Evolutionary conservation across 139 green algal genomes (phyloP).

Genomic region (Closterium sp.): DNA sequence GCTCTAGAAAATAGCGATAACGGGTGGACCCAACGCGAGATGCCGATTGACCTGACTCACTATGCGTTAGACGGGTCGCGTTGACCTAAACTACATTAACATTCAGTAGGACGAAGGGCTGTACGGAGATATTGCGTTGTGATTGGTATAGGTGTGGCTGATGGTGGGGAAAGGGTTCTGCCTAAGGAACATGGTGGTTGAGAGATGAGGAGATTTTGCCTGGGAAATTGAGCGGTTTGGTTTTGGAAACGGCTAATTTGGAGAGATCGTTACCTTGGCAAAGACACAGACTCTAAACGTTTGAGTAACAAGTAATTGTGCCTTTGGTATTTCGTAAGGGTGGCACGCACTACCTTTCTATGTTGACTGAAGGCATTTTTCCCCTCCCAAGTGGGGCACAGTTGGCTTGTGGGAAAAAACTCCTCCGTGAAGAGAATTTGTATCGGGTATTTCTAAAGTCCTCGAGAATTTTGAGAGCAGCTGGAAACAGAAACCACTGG

Average conservation of each 20-base stretch:
- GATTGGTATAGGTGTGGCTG: not conserved
- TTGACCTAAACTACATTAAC: not conserved
- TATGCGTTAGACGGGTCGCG: not conserved
- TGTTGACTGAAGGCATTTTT: no score
- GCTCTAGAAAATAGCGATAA: not conserved
- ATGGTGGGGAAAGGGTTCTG: not conserved
- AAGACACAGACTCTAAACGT: no score
- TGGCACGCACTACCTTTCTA: no score
- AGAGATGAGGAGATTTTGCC: not conserved
- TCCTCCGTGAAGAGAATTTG: no score
- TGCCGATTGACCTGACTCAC: not conserved
- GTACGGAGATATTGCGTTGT: no score
- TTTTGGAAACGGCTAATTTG: not conserved
- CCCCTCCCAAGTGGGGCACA: not conserved
- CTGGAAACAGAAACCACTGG: not conserved
- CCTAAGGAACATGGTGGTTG: not conserved
- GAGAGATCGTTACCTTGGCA: no score
- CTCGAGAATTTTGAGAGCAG: not conserved
- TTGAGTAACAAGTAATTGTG: no score
- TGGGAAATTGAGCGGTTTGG: not conserved
- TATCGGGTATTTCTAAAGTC: not conserved
- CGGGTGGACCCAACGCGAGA: not conserved
- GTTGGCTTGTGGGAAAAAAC: not conserved
- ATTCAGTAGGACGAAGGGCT: not conserved
- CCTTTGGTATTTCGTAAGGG: no score